Base-by-base conservation (phyloP, 805 yeast species). In the Teunomyces pallodes region DNA sequence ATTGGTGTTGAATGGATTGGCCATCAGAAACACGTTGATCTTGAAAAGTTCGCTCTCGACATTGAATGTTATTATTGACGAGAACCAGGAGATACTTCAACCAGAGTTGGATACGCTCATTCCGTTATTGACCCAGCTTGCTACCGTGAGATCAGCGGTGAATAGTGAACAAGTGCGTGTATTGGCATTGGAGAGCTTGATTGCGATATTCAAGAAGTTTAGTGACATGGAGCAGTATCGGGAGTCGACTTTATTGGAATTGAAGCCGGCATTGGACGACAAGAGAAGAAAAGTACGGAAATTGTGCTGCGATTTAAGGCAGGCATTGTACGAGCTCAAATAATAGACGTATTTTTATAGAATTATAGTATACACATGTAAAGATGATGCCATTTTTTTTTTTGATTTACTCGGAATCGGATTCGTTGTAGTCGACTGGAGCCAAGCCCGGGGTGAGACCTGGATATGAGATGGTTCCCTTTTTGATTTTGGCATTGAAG, bases 381-480 rank as follows among this genome's bases (percentile, higher is more conserved):
- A 20, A 20, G 24, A 20, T 20, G 6, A 20, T 20, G 24, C 4
- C 24, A 20, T 20, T 5, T 20, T 20, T 20, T 16, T 20, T 5
- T 5, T 20, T 20, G 24, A 12, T 14, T 45, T 54, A 56, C 38
- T 59, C 63, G 14, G 58, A 59, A 35, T 61, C 65, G 13, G 61
- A 56, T 30, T 61, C 64, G 43, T 61, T 59, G 42, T 47, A 71
- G 31, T 83, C 91, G 20, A 87, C 90, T 29, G 94, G 94, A 1
- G 94, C 95, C 65, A 87, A 75, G 52, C 95, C 95, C 0, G 94
- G 95, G 0, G 95, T 87, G 47, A 87, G 72, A 26, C 94, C 92
- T 36, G 87, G 79, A 51, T 69, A 67, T 3, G 79, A 64, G 52
- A 76, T 65, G 32, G 61, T 56, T 16, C 81, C 82, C 44, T 68